These are phyloP conservation scores for Corylus americana DNA, from an alignment of 306 rosid species.

Conservation along the genomic window DNA sequence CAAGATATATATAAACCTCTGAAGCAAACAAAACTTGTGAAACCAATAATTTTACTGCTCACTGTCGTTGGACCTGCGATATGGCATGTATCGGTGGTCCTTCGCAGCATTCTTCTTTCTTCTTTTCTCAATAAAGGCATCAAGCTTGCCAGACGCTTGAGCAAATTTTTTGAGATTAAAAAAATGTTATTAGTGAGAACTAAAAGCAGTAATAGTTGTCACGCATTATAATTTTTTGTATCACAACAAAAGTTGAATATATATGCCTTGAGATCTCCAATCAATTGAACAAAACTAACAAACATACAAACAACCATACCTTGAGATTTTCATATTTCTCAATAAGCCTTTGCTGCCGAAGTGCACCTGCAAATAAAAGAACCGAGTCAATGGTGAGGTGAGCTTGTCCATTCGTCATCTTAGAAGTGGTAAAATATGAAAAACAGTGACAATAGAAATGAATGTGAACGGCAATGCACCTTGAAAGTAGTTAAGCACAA, in stretches of 20 bases:
- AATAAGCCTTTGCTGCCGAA: conserved; percentile 61
- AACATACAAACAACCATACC: conserved; percentile 38
- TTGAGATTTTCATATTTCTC: conserved; percentile 69
- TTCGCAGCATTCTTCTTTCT: conserved; percentile 85
- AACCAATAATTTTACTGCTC: conserved; percentile 4
- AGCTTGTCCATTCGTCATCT: not conserved
- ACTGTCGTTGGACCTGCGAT: conserved; percentile 45
- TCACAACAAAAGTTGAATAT: not conserved
- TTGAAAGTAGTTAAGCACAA: not conserved
- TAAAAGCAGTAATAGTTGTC: not conserved
- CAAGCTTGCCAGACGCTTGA: conserved; percentile 77
- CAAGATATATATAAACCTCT: not conserved
- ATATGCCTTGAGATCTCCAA: not conserved
- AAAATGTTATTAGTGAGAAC: not conserved
- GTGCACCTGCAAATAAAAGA: conserved; percentile 58
- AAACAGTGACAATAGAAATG: not conserved
- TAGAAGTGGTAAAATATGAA: not conserved
- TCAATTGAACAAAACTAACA: not conserved
- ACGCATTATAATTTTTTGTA: not conserved
- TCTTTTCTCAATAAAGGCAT: conserved; percentile 63
- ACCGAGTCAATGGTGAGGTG: conserved; percentile 20
- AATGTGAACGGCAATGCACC: not conserved
- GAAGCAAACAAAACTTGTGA: not conserved
- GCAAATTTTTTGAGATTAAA: not conserved
- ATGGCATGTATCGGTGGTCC: conserved; percentile 76